Base-by-base conservation (phyloP, 306 rosid genomes). In the Rosa chinensis region DNA sequence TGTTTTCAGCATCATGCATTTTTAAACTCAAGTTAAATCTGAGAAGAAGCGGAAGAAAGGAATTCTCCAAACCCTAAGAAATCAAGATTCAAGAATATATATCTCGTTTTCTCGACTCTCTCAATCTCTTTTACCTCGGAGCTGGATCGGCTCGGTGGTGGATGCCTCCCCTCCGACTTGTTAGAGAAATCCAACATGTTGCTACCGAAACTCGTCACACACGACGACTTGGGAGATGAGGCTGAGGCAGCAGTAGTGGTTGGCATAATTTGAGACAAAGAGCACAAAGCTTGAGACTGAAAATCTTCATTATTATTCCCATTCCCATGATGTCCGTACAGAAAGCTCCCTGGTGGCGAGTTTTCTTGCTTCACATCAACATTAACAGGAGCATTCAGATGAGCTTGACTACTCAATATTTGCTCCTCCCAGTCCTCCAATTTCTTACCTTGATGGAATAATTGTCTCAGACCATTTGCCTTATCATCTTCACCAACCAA, bases 161-260 rank as follows among this genome's bases (percentile, higher is more conserved):
- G 91, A 72, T 83, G 88, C 81, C 85, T 87, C 14, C 78, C 81
- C 5, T 89, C 87, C 0, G 79, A 53, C 43, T 84, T 90, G 87
- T 78, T 87, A 44, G 99, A 79, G 85, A 96, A 96, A 88, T 96
- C 99, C 80, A 96, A 81, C 86, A 93, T 86, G 89, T 87, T 91
- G 86, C 80, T 92, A 56, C 86, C 92, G 86, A 92, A 94, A 82
- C 88, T 91, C 14, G 96, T 90, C 43, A 91, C 88, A 79, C 96
- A 87, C 10, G 98, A 93, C 25, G 98, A 93, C 52, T 89, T 89
- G 5, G 92, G 97, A 77, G 94, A 85, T 13, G 88, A 72, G 39
- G 69, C 39, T 10, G 73, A 13, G 42, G 43, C 63, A 10, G 83
- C 63, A 6, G 79, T 42, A 18, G 92, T 45, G 32, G 78, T 20